phyloP scores from a whole-genome alignment of 2,329 filamentous ascomycete species.

The Aspergillus aculeatinus region DNA sequence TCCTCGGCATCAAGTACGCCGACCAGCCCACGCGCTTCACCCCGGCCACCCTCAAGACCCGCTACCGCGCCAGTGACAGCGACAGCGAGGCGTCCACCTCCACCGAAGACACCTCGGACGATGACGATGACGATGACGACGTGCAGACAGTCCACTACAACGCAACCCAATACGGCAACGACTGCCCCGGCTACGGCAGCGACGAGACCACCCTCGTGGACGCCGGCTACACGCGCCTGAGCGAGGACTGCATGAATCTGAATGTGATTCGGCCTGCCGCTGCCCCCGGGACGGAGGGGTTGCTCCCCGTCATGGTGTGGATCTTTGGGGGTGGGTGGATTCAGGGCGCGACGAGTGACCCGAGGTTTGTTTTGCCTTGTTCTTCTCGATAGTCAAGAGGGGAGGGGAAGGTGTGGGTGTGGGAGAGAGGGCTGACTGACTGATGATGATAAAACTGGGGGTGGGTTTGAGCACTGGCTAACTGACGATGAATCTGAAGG shows the following conservation, averaged over 20 bases:
- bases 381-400: too few species aligned
- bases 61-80: conserved; percentile 24
- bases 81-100: conserved; percentile 16
- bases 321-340: conserved; percentile 34
- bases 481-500: conserved; percentile 8
- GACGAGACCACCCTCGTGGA: conserved; percentile 26
- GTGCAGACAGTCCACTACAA: conserved; percentile 24
- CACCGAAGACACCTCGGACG: too few species aligned
- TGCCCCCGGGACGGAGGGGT: not conserved
- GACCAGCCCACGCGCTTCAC: conserved; percentile 30
- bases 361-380: conserved; percentile 20
- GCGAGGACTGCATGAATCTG: conserved; percentile 31
- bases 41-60: conserved; percentile 22
- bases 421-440: not conserved
- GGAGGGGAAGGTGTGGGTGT: too few species aligned
- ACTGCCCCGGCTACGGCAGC: conserved; percentile 34
- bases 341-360: conserved; percentile 32
- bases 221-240: conserved; percentile 19
- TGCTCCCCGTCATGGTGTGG: conserved; percentile 33
- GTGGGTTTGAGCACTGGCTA: too few species aligned
- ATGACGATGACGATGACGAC: not conserved
- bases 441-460: not conserved
- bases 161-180: conserved; percentile 30
- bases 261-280: conserved; percentile 26
- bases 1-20: conserved; percentile 33